Percentiles rank a stretch among this genome's conserved stretches.
phyloP scores from a whole-genome alignment of 2,329 filamentous ascomycete species.

The Fusarium tuaranense region DNA sequence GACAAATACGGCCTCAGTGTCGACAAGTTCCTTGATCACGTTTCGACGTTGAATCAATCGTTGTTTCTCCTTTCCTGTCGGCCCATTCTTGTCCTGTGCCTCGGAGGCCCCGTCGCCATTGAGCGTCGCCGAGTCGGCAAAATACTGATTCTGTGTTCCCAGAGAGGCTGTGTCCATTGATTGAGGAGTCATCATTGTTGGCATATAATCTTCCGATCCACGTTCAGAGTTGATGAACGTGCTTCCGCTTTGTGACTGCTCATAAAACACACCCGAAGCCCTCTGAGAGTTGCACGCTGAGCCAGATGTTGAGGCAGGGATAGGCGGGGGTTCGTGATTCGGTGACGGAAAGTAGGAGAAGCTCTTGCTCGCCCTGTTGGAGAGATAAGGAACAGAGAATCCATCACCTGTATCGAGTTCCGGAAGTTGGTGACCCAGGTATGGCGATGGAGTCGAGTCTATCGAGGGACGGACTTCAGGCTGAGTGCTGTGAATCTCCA shows the following conservation, averaged over 20 bases:
- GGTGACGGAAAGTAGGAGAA: conserved; percentile 54
- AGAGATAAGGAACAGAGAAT: conserved; percentile 63
- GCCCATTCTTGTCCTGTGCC: conserved; percentile 53
- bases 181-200: conserved; percentile 57
- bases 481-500: conserved; percentile 37
- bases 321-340: conserved; percentile 63
- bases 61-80: conserved; percentile 69
- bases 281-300: conserved; percentile 56
- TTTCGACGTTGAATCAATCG: conserved; percentile 84
- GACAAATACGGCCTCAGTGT: conserved; percentile 92
- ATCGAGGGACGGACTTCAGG: conserved; percentile 39
- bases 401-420: conserved; percentile 63
- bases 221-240: conserved; percentile 58
- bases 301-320: conserved; percentile 54
- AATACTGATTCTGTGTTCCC: conserved; percentile 55
- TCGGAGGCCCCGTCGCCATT: conserved; percentile 53
- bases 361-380: conserved; percentile 47
- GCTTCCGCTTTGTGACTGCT: conserved; percentile 53
- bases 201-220: conserved; percentile 59
- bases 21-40: conserved; percentile 90
- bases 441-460: conserved; percentile 44
- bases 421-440: conserved; percentile 57
- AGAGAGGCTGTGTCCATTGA: conserved; percentile 62
- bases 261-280: conserved; percentile 55
- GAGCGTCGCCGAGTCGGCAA: conserved; percentile 50